Evolutionary conservation across 179 eudicot genomes (phyloP), one percentile per base, ranked within the genome.

Genomic region (Vitellaria paradoxa): DNA sequence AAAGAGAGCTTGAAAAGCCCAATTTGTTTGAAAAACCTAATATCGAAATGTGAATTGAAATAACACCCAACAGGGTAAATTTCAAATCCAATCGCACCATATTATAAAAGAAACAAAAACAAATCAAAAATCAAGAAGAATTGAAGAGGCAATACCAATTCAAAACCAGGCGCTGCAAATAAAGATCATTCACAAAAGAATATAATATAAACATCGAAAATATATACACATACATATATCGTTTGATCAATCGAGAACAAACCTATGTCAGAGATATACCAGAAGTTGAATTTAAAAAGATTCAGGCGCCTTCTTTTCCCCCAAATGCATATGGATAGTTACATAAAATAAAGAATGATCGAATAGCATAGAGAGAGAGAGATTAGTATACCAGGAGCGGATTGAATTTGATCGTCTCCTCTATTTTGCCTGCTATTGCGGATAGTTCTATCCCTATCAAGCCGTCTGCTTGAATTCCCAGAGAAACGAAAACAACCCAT

Each of bases 401-500:
- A 53, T 20, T 81, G 68, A 37, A 67, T 7, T 40, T 57, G 83
- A 81, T 81, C 68, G 20, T 63, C 78, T 50, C 55, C 37, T 52
- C 18, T 72, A 9, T 52, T 64, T 0, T 55, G 59, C 65, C 57
- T 50, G 9, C 53, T 45, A 47, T 57, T 66, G 40, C 45, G 70
- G n/a, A 11, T 71, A 18, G n/a, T 52, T 30, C 17, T 72, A 57
- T 64, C 74, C 68, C 45, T 53, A 62, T 55, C 50, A 9, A 65
- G 45, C 23, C 64, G 64, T 40, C 45, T 63, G 17, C 23, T 42
- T 15, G 76, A 30, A 70, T 72, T 45, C 49, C 80, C 83, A 23
- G 76, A 21, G 18, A 72, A 21, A 49, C 80, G 68, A 66, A 81
- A 81, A 81, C 83, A 81, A 30, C 83, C 83, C 83, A 81, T 76